These are phyloP conservation scores for Fonsecaea multimorphosa DNA, from an alignment of 2,329 filamentous ascomycete species.

Conservation along the genomic window DNA sequence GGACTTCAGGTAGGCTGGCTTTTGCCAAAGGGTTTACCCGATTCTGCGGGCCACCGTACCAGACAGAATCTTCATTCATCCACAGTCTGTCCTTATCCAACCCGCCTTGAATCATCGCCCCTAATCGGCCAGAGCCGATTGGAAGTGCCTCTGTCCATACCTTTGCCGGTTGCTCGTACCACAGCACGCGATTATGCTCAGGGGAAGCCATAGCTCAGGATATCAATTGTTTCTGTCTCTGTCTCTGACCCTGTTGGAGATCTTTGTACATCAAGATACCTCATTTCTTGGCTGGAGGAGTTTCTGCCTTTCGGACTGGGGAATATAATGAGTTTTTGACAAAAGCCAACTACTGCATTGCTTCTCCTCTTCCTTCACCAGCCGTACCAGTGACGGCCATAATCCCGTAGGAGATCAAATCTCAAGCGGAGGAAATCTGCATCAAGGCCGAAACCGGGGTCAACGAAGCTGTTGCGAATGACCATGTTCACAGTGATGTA, in stretches of 20 bases:
- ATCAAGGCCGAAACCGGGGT: background rate
- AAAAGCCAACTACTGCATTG: background rate
- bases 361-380: background rate
- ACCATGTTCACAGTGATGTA: background rate
- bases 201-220: background rate
- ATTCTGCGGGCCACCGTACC: constrained; percentile 39
- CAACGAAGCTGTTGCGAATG: background rate
- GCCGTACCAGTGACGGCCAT: background rate
- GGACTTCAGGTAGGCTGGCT: constrained; percentile 10
- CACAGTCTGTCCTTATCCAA: constrained; percentile 37
- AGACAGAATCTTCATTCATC: constrained; percentile 42
- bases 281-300: background rate
- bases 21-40: constrained; percentile 16
- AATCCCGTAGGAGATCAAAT: background rate
- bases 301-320: background rate
- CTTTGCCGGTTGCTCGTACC: constrained; percentile 42
- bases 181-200: constrained; percentile 49
- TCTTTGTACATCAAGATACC: background rate
- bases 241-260: background rate
- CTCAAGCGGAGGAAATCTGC: background rate
- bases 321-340: background rate
- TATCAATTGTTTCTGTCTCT: background rate
- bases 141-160: constrained; percentile 53
- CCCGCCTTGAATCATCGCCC: constrained; percentile 40
- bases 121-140: constrained; percentile 57